A percentile compares a stretch with the other conserved stretches of the same genome.
Conservation (phyloP, 257 asterid species). For the Nicotiana knightiana region DNA sequence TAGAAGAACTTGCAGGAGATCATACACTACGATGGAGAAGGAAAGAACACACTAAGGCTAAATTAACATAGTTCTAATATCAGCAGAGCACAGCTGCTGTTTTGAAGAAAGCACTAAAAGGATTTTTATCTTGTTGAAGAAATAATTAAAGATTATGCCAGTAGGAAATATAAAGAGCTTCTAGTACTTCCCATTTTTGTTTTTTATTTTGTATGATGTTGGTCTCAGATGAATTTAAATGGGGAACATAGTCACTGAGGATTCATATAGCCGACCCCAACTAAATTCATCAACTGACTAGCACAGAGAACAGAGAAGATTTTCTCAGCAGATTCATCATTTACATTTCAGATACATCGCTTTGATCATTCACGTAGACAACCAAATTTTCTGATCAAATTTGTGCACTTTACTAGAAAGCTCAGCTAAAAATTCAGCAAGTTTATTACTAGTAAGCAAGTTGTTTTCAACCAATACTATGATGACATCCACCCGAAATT, state of each 20-base stretch:
- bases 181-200: no score
- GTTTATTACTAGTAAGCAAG: not conserved
- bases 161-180: no score
- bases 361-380: not conserved
- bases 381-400: no score
- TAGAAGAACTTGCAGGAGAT: not conserved
- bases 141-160: no score
- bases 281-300: not conserved
- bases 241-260: no score
- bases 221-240: no score
- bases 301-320: not conserved
- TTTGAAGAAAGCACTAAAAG: not conserved
- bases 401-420: not conserved
- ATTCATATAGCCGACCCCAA: no score
- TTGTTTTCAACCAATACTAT: not conserved
- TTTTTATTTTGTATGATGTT: no score
- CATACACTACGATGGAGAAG: not conserved
- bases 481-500: not conserved
- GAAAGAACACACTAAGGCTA: not conserved
- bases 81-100: not conserved
- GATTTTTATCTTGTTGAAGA: not conserved
- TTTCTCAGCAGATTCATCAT: not conserved
- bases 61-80: not conserved
- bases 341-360: not conserved
- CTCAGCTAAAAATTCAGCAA: not conserved